Conservation (phyloP, 176 grass and related monocot genomes). For the Coix lacrymajobi region DNA sequence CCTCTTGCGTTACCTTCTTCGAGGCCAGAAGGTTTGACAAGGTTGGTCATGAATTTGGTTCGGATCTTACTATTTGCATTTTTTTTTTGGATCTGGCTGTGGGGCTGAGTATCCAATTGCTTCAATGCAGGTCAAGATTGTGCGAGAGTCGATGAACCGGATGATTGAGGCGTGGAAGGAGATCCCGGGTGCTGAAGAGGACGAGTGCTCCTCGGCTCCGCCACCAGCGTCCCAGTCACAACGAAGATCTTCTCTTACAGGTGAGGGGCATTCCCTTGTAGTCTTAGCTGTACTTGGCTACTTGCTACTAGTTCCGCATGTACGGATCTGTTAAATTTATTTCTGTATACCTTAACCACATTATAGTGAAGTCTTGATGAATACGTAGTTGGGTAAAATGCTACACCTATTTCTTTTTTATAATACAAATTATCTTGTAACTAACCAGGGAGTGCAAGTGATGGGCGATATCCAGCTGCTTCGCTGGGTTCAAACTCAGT, state of each 20-base stretch:
- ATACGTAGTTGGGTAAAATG: neutral
- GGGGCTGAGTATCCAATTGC: neutral
- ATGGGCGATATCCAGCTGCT: slow-evolving; percentile 39
- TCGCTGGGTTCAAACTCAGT: slow-evolving; percentile 50
- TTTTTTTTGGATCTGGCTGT: slow-evolving; percentile 19
- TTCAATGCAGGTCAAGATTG: slow-evolving; percentile 91
- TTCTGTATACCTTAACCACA: neutral
- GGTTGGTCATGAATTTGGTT: slow-evolving; percentile 27
- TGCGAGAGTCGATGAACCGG: slow-evolving; percentile 79
- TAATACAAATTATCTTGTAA: slow-evolving; percentile 1
- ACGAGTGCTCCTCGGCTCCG: slow-evolving; percentile 32
- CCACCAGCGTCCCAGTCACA: slow-evolving; percentile 31
- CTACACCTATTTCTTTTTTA: neutral
- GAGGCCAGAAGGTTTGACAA: slow-evolving; percentile 90
- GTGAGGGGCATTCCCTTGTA: slow-evolving; percentile 38
- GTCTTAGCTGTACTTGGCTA: neutral
- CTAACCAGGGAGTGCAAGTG: slow-evolving; percentile 56
- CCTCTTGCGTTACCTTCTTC: slow-evolving; percentile 70
- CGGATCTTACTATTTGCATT: neutral
- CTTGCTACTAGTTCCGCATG: neutral
- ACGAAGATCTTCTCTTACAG: slow-evolving; percentile 52
- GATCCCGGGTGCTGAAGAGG: slow-evolving; percentile 64
- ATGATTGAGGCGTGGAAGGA: slow-evolving; percentile 96
- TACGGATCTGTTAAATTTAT: slow-evolving; percentile 35
- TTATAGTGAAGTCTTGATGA: neutral